phyloP scores from a whole-genome alignment of 2,329 filamentous ascomycete species.

The Lachnellula occidentalis region DNA sequence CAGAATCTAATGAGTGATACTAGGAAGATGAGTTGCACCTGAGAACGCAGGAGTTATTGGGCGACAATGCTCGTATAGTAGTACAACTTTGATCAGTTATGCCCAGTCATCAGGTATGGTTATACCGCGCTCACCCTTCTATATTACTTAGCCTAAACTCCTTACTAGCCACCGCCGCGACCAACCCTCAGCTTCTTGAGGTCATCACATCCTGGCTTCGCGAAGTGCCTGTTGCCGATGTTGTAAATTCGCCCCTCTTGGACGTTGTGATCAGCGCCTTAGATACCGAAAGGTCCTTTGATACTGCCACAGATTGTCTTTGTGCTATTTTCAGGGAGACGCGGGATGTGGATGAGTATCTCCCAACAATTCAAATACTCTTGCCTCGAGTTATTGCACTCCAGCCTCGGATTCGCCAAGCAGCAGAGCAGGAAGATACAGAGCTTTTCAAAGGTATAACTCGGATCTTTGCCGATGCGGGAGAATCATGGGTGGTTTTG shows the following conservation, averaged over 20 bases:
- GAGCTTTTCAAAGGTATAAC: slow-evolving; percentile 87
- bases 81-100: slow-evolving; percentile 85
- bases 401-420: slow-evolving; percentile 67
- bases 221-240: slow-evolving; percentile 77
- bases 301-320: slow-evolving; percentile 85
- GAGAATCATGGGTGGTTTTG: slow-evolving; percentile 88
- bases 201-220: slow-evolving; percentile 96
- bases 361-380: slow-evolving; percentile 73
- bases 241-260: slow-evolving; percentile 81
- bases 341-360: slow-evolving; percentile 84
- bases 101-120: slow-evolving; percentile 80
- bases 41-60: slow-evolving; percentile 83
- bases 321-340: slow-evolving; percentile 91
- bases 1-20: slow-evolving; percentile 44
- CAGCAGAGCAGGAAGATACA: slow-evolving; percentile 73
- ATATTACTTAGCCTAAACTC: slow-evolving; percentile 20
- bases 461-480: slow-evolving; percentile 85
- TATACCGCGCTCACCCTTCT: not conserved
- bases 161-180: slow-evolving; percentile 61
- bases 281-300: slow-evolving; percentile 69
- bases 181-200: slow-evolving; percentile 85
- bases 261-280: slow-evolving; percentile 75
- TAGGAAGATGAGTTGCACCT: slow-evolving; percentile 92
- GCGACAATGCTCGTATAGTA: slow-evolving; percentile 85
- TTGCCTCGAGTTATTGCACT: slow-evolving; percentile 76